A percentile compares a stretch with the other conserved stretches of the same genome.
Conservation (phyloP, 2,329 filamentous ascomycete genomes). For the Lizonia empirigonia region DNA sequence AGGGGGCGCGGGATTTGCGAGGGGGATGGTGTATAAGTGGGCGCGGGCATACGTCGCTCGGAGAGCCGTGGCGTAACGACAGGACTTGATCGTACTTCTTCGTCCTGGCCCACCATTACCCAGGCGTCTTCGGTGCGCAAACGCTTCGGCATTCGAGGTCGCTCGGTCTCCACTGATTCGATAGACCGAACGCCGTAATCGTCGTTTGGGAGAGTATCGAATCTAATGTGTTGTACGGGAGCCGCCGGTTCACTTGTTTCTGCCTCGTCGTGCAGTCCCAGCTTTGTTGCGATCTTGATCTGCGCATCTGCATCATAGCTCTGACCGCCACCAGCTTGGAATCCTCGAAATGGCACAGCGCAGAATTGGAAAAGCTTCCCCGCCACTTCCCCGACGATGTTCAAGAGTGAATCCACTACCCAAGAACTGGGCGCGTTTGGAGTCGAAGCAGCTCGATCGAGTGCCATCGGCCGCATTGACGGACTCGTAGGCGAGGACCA, state of each 20-base stretch:
- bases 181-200: constrained; percentile 54
- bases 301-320: constrained; percentile 66
- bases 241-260: constrained; percentile 15
- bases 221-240: constrained; percentile 35
- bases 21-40: constrained; percentile 35
- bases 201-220: constrained; percentile 40
- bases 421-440: constrained; percentile 23
- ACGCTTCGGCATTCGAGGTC: constrained; percentile 54
- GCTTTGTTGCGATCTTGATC: constrained; percentile 31
- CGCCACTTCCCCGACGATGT: constrained; percentile 68
- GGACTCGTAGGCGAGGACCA: constrained; percentile 43
- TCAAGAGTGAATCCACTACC: constrained; percentile 57
- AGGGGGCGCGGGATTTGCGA: constrained; percentile 46
- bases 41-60: constrained; percentile 37
- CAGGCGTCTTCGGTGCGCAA: constrained; percentile 56
- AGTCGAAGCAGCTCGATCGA: constrained; percentile 22
- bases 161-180: constrained; percentile 51
- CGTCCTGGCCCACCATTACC: constrained; percentile 54
- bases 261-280: constrained; percentile 31
- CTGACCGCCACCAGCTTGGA: constrained; percentile 81
- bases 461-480: constrained; percentile 17
- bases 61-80: constrained; percentile 45
- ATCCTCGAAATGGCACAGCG: constrained; percentile 75
- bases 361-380: constrained; percentile 89
- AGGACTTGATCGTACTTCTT: constrained; percentile 62